Conservation (phyloP, 306 rosid species). For the Boehmeria nivea region DNA sequence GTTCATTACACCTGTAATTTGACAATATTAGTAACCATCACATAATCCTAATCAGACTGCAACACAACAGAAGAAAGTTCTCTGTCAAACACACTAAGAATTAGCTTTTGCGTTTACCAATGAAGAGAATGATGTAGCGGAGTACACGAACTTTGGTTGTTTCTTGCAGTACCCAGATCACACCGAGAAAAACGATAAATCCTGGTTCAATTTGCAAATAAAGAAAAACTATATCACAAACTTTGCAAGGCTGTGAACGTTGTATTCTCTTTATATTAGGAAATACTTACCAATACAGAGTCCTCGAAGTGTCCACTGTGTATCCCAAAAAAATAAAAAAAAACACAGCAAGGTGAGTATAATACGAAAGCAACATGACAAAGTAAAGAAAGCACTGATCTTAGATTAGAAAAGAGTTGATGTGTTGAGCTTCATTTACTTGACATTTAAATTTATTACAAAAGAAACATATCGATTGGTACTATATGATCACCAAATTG, state of each 20-base stretch:
- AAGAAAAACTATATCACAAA: background rate
- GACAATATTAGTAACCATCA: background rate
- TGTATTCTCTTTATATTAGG: background rate
- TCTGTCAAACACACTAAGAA: background rate
- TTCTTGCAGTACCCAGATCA: conserved; percentile 60
- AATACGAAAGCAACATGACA: background rate
- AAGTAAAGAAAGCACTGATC: background rate
- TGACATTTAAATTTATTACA: too few species aligned
- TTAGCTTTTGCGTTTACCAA: conserved; percentile 30
- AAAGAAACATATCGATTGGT: too few species aligned
- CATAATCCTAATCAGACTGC: too few species aligned
- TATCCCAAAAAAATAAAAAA: conserved; percentile 5
- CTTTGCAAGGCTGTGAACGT: conserved; percentile 3
- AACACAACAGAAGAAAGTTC: too few species aligned
- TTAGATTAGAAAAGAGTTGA: too few species aligned
- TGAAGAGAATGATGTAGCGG: conserved; percentile 52
- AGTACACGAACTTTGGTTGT: conserved; percentile 44
- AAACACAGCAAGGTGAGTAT: background rate
- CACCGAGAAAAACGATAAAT: conserved; percentile 54
- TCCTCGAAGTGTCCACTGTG: conserved; percentile 75
- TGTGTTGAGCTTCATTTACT: too few species aligned
- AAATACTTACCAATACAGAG: conserved; percentile 51
- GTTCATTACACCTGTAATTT: conserved; percentile 64
- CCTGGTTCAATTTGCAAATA: conserved; percentile 34
- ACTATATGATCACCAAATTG: too few species aligned